A percentile compares a stretch with the other conserved stretches of the same genome.
These are phyloP conservation scores for Tylopilus plumbeoviolaceoides DNA, from an alignment of 768 basidiomycete genomes.

Conservation along the genomic window DNA sequence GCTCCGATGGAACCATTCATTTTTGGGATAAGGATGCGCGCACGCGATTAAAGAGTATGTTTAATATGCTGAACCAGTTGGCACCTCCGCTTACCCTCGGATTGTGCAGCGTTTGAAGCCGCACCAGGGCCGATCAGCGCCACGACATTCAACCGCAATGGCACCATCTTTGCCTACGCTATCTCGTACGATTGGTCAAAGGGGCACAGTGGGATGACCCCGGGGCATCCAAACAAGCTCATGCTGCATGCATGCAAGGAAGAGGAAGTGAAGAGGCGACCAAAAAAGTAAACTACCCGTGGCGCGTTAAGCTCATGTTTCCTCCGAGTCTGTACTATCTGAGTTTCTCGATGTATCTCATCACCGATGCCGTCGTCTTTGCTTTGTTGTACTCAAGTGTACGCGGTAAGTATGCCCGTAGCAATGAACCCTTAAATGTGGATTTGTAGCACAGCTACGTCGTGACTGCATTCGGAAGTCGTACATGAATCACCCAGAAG, in stretches of 20 bases:
- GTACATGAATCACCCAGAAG: too few species aligned
- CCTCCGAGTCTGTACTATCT: neutral
- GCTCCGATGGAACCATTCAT: conserved; percentile 83
- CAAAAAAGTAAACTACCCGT: conserved; percentile 26
- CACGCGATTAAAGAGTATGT: conserved; percentile 81
- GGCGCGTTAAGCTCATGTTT: conserved; percentile 3
- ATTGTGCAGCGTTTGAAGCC: conserved; percentile 62
- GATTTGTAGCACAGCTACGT: neutral
- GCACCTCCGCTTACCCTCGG: conserved; percentile 1
- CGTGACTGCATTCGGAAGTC: too few species aligned
- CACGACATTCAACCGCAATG: conserved; percentile 82
- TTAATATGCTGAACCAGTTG: neutral
- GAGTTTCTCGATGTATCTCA: conserved; percentile 13
- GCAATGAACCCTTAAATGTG: neutral
- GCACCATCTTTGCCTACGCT: conserved; percentile 87
- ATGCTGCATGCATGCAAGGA: conserved; percentile 85
- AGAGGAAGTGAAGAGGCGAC: conserved; percentile 75
- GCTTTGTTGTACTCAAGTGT: neutral
- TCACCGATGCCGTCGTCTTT: neutral
- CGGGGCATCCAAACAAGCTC: conserved; percentile 66
- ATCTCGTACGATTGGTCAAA: conserved; percentile 94
- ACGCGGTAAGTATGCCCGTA: neutral
- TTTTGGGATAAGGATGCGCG: conserved; percentile 95
- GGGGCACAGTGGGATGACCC: conserved; percentile 81
- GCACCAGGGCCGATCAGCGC: conserved; percentile 73